Percentiles rank a stretch among this genome's conserved stretches.
phyloP scores from a whole-genome alignment of 805 yeast genomes.

The Teunomyces gatunensis region DNA sequence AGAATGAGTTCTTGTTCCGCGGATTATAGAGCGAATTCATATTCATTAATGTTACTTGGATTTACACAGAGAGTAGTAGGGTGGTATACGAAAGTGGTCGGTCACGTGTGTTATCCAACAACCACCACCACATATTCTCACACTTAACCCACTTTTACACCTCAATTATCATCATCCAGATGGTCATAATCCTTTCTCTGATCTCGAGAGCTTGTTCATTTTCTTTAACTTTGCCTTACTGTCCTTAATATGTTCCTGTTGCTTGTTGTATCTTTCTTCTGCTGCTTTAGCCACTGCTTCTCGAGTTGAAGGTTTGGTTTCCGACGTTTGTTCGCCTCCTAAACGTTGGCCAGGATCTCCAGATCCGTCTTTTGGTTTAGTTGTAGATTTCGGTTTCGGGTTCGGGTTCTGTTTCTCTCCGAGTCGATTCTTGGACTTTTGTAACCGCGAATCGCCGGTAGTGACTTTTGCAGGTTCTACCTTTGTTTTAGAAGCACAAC shows the following conservation, averaged over 20 bases:
- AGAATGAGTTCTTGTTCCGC: conserved; percentile 20
- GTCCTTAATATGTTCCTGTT: conserved; percentile 23
- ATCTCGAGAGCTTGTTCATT: conserved; percentile 27
- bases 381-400: background rate
- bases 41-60: background rate
- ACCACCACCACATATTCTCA: no score
- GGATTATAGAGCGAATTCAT: background rate
- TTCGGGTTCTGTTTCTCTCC: background rate
- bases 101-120: background rate
- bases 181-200: conserved; percentile 30
- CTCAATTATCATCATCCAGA: no score
- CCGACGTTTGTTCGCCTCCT: background rate
- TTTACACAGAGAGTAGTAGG: background rate
- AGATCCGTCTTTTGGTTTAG: background rate
- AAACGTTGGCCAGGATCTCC: background rate
- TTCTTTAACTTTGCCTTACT: conserved; percentile 31
- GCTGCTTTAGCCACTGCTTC: conserved; percentile 43
- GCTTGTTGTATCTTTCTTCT: conserved; percentile 29
- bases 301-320: conserved; percentile 6
- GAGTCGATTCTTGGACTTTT: background rate
- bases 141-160: no score
- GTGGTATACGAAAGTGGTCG: no score
- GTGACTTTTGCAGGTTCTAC: conserved; percentile 1
- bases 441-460: background rate
- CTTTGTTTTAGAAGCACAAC: conserved; percentile 20